Evolutionary conservation across 495 filamentous ascomycete species (phyloP).

Genomic region (Thermothielavioides terrestris): DNA sequence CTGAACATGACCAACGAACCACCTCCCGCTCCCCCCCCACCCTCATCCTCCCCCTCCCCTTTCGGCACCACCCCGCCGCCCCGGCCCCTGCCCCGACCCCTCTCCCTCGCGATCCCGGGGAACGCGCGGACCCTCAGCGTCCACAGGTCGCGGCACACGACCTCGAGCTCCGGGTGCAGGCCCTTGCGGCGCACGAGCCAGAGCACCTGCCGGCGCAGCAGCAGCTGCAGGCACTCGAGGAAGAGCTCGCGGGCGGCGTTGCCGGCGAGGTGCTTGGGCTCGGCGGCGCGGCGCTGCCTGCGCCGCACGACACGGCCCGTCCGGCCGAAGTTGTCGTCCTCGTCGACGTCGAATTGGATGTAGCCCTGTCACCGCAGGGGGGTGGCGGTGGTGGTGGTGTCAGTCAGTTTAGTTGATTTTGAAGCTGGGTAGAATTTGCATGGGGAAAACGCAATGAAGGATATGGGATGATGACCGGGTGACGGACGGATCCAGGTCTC

Average conservation of each 20-base stretch:
- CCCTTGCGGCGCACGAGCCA: conserved; percentile 38
- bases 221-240: conserved; percentile 75
- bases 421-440: no score
- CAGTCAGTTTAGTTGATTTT: background rate
- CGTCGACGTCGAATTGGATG: conserved; percentile 52
- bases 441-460: no score
- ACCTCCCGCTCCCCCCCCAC: background rate
- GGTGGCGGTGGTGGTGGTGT: no score
- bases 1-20: conserved; percentile 27
- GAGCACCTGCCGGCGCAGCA: conserved; percentile 39
- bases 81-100: conserved; percentile 6
- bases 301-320: conserved; percentile 43
- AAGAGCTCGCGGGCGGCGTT: conserved; percentile 64
- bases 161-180: conserved; percentile 38
- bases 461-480: background rate
- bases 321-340: conserved; percentile 66
- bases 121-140: conserved; percentile 35
- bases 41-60: conserved; percentile 6
- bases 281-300: conserved; percentile 46
- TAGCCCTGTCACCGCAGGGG: no score
- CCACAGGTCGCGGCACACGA: conserved; percentile 46
- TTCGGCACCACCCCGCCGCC: background rate
- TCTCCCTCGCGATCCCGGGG: conserved; percentile 18
- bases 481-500: no score
- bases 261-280: conserved; percentile 53